Evolutionary conservation across 2,329 filamentous ascomycete species (phyloP).

Genomic region (Aspergillus sp.): DNA sequence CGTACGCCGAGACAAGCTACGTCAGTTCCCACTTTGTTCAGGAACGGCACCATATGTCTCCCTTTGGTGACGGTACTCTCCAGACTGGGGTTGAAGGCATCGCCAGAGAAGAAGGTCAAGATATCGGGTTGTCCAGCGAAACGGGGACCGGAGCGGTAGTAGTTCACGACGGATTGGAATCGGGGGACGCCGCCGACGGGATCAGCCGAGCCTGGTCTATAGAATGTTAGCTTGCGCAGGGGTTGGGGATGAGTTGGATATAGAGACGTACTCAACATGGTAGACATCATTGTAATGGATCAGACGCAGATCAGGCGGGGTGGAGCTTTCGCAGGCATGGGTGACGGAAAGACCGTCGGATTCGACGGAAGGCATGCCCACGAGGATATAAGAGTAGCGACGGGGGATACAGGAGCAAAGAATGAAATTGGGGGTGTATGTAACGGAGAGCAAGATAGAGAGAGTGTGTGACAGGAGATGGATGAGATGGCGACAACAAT

Average conservation of each 20-base stretch:
- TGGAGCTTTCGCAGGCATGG: conserved; percentile 41
- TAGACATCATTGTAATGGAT: conserved; percentile 95
- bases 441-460: neutral
- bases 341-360: conserved; percentile 39
- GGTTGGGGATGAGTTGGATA: neutral
- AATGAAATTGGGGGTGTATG: neutral
- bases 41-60: conserved; percentile 80
- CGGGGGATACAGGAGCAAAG: neutral
- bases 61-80: conserved; percentile 89
- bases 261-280: conserved; percentile 64
- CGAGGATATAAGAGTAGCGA: neutral
- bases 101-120: conserved; percentile 82
- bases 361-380: conserved; percentile 26
- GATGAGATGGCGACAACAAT: neutral
- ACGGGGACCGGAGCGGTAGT: conserved; percentile 64
- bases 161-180: conserved; percentile 73
- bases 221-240: neutral
- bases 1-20: conserved; percentile 78
- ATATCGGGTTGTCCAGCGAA: conserved; percentile 64
- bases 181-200: conserved; percentile 78
- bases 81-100: conserved; percentile 87
- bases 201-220: conserved; percentile 65
- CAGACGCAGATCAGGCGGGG: conserved; percentile 69
- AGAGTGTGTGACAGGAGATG: conserved; percentile 3
- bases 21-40: conserved; percentile 75